Conservation (phyloP, 169 alveolate species). For the Babesia ovata region DNA sequence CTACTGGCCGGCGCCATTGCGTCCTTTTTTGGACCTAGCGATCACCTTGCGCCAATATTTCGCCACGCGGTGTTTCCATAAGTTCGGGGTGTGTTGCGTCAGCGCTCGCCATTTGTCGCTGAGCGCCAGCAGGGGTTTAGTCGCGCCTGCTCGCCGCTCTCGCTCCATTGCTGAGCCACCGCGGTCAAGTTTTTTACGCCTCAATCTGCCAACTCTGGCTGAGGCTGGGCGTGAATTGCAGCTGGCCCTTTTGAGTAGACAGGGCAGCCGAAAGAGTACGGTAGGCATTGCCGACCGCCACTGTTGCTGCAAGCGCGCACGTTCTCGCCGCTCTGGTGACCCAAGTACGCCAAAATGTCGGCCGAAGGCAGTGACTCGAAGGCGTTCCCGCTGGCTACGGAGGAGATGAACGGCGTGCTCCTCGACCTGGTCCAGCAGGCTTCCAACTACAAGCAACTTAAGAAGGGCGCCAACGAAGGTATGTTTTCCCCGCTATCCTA, state of each 20-base stretch:
- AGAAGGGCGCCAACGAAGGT: conserved; percentile 94
- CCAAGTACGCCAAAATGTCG: conserved; percentile 19
- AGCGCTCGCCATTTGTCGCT: no score
- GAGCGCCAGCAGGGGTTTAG: no score
- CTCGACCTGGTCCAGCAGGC: conserved; percentile 92
- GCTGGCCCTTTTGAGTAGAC: neutral
- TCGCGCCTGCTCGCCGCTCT: no score
- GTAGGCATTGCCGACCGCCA: neutral
- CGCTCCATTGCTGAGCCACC: no score
- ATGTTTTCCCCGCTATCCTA: conserved; percentile 22
- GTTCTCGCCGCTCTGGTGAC: neutral
- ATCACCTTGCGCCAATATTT: no score
- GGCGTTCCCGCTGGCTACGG: conserved; percentile 90
- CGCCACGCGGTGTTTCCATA: no score
- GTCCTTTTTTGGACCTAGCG: no score
- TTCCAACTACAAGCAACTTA: conserved; percentile 91
- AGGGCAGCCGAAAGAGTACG: neutral
- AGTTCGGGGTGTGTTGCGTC: no score
- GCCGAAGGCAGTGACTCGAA: conserved; percentile 72
- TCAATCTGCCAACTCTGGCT: no score
- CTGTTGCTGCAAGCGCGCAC: neutral
- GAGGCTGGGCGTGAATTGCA: no score
- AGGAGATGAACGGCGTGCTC: conserved; percentile 82
- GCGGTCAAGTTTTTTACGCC: no score
- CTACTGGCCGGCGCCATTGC: neutral